Conservation (phyloP, 2,329 filamentous ascomycete species). For the Sarocladiaceae sp. region DNA sequence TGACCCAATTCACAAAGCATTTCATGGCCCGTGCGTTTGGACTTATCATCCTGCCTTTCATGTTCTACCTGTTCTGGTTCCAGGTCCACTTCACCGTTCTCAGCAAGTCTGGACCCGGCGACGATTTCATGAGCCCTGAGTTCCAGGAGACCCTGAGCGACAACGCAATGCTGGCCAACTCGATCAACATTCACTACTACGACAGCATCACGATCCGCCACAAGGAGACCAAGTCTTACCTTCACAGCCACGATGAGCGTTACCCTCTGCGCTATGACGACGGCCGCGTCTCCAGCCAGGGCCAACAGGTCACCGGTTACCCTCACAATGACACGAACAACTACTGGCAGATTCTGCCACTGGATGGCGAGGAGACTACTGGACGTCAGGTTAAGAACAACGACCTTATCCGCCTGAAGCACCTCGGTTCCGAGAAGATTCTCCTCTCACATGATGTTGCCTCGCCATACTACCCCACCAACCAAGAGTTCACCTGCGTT, state of each 20-base stretch:
- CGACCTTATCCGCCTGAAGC: slow-evolving; percentile 79
- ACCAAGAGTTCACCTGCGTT: slow-evolving; percentile 95
- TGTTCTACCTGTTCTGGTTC: slow-evolving; percentile 99
- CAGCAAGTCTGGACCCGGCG: slow-evolving; percentile 80
- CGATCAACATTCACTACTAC: slow-evolving; percentile 82
- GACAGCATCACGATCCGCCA: slow-evolving; percentile 83
- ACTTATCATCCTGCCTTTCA: slow-evolving; percentile 83
- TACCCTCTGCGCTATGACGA: slow-evolving; percentile 97
- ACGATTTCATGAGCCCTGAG: slow-evolving; percentile 97
- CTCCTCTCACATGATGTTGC: slow-evolving; percentile 95
- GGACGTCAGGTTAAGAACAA: slow-evolving; percentile 71
- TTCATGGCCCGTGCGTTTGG: slow-evolving; percentile 82
- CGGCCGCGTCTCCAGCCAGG: slow-evolving; percentile 92
- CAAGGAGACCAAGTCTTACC: slow-evolving; percentile 95
- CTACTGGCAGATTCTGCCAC: slow-evolving; percentile 87
- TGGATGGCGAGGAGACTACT: slow-evolving; percentile 48
- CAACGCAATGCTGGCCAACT: slow-evolving; percentile 85
- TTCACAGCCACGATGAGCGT: slow-evolving; percentile 83
- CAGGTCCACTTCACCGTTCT: slow-evolving; percentile 96
- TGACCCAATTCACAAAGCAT: slow-evolving; percentile 80
- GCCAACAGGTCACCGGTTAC: slow-evolving; percentile 96
- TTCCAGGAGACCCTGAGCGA: slow-evolving; percentile 97
- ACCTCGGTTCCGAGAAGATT: slow-evolving; percentile 77
- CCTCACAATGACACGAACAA: slow-evolving; percentile 99
- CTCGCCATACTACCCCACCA: slow-evolving; percentile 91